Conservation (phyloP, 805 yeast species). For the Yarrowia deformans region DNA sequence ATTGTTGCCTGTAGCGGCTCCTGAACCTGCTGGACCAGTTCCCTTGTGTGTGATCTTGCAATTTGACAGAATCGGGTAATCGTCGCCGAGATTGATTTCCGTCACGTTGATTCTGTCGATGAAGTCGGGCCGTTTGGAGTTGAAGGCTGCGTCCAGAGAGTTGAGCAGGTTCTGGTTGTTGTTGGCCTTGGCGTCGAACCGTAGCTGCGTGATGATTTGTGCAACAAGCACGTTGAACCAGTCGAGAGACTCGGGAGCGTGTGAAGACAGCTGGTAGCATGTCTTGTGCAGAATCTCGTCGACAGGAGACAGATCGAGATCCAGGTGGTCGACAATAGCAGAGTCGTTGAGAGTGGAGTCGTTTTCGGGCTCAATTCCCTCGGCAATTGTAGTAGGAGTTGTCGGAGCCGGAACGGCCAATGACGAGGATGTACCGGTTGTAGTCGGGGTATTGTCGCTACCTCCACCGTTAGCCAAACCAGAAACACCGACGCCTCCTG, state of each 20-base stretch:
- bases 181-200: constrained; percentile 83
- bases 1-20: constrained; percentile 41
- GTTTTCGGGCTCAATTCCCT: constrained; percentile 12
- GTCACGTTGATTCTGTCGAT: constrained; percentile 79
- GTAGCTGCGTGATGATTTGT: constrained; percentile 82
- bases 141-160: constrained; percentile 72
- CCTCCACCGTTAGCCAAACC: neutral
- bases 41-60: constrained; percentile 64
- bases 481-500: neutral
- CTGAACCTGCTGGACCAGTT: constrained; percentile 45
- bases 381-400: constrained; percentile 7
- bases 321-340: constrained; percentile 1
- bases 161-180: constrained; percentile 87
- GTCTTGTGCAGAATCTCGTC: constrained; percentile 80
- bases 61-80: constrained; percentile 92
- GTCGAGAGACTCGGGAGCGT: constrained; percentile 88
- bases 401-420: neutral
- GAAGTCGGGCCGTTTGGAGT: constrained; percentile 73
- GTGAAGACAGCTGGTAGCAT: constrained; percentile 86
- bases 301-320: constrained; percentile 39
- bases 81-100: constrained; percentile 92
- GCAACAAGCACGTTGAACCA: constrained; percentile 97
- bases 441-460: neutral
- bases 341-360: constrained; percentile 18
- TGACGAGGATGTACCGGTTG: neutral